Percentiles rank a stretch among this genome's conserved stretches.
Conservation (phyloP, 305 asterid species). For the Plantago coronopus region DNA sequence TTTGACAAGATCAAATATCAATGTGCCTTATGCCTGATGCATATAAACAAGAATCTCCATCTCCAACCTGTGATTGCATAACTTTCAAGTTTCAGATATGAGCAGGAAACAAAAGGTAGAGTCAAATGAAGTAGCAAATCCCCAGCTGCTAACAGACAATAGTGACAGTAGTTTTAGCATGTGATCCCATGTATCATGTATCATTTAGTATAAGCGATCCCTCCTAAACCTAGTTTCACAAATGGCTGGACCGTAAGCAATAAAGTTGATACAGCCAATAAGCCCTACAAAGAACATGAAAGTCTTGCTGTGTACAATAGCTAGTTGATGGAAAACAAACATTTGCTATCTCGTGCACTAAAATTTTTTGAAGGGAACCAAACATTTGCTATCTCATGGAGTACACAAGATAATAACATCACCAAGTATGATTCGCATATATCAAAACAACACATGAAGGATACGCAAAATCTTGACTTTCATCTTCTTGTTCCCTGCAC, state of each 20-base stretch:
- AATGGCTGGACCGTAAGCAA: neutral
- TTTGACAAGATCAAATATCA: neutral
- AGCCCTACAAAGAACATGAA: neutral
- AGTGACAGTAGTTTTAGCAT: neutral
- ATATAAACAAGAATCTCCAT: neutral
- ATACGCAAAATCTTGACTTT: conserved; percentile 77
- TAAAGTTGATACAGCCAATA: no score
- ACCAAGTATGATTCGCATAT: no score
- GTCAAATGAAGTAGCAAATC: neutral
- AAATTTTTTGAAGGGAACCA: neutral
- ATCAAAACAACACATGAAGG: conserved; percentile 30
- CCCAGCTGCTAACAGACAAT: neutral
- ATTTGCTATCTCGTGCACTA: neutral
- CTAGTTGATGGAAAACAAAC: neutral
- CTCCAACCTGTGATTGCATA: neutral
- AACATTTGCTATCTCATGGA: neutral
- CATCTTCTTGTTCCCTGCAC: conserved; percentile 54
- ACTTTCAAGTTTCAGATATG: neutral
- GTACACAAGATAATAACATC: neutral
- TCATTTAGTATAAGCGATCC: neutral
- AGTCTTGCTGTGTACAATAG: neutral
- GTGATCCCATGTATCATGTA: neutral
- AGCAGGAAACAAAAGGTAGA: neutral
- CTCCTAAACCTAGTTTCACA: neutral
- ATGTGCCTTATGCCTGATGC: neutral